Evolutionary conservation across 208 protist species (phyloP).

Genomic region (Wallacemonas collosoma): DNA sequence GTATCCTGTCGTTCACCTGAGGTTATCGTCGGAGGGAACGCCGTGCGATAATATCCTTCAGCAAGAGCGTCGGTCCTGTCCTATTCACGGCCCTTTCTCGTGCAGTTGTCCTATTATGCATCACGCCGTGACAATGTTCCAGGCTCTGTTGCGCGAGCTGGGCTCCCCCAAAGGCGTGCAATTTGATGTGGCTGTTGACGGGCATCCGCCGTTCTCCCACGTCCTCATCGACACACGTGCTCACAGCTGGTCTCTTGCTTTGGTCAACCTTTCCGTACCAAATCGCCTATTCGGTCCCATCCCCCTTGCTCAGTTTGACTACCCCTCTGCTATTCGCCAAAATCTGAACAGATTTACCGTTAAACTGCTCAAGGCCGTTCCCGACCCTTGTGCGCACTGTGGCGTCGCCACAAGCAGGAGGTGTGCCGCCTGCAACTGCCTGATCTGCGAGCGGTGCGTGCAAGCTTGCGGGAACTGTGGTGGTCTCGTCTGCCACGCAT

Average conservation of each 20-base stretch:
- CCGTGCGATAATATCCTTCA: conserved; percentile 25
- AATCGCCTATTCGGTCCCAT: conserved; percentile 26
- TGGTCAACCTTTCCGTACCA: conserved; percentile 30
- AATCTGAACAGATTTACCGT: conserved; percentile 31
- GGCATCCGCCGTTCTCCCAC: conserved; percentile 21
- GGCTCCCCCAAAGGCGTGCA: conserved; percentile 21
- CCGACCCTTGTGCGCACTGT: conserved; percentile 36
- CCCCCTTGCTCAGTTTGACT: conserved; percentile 24
- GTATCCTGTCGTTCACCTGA: conserved; percentile 14
- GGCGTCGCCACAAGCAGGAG: conserved; percentile 9
- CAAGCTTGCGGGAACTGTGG: conserved; percentile 32
- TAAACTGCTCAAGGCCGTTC: conserved; percentile 70
- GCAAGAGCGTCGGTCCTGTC: conserved; percentile 30
- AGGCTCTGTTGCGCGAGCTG: conserved; percentile 43
- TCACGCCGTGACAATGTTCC: conserved; percentile 25
- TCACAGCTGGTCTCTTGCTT: conserved; percentile 22
- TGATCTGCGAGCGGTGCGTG: conserved; percentile 36
- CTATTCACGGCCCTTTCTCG: conserved; percentile 55
- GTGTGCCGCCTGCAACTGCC: conserved; percentile 35
- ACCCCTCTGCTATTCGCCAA: conserved; percentile 15
- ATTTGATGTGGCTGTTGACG: conserved; percentile 35
- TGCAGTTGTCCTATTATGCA: conserved; percentile 58
- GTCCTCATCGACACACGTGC: conserved; percentile 28
- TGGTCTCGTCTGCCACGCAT: conserved; percentile 38
- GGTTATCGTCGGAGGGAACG: conserved; percentile 57